Conservation (phyloP, 2,329 filamentous ascomycete genomes). For the Pezicula carpinea region DNA sequence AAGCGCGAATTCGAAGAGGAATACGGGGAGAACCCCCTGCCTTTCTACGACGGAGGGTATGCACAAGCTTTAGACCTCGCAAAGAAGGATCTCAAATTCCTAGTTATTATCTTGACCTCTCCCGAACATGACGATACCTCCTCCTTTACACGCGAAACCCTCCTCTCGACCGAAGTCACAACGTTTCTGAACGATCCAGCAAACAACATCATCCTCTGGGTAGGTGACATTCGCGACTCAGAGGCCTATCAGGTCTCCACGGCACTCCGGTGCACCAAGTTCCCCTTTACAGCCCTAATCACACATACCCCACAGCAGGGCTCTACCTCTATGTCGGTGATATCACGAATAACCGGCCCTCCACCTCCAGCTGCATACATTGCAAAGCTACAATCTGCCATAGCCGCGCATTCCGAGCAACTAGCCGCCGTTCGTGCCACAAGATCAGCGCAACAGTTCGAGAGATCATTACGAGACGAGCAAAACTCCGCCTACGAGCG, state of each 20-base stretch:
- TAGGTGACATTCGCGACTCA: conserved; percentile 84
- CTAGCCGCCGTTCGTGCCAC: conserved; percentile 71
- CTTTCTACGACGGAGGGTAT: conserved; percentile 84
- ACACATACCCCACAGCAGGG: conserved; percentile 83
- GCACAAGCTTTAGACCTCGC: conserved; percentile 86
- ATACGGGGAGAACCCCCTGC: conserved; percentile 67
- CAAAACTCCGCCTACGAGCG: conserved; percentile 94
- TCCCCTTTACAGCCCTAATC: conserved; percentile 82
- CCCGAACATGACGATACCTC: conserved; percentile 93
- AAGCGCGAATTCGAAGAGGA: conserved; percentile 93
- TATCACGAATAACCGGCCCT: conserved; percentile 72
- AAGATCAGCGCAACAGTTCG: conserved; percentile 73
- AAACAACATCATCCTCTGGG: conserved; percentile 86
- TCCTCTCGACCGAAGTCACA: conserved; percentile 71
- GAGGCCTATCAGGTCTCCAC: conserved; percentile 92
- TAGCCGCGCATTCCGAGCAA: conserved; percentile 71
- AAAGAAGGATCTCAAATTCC: conserved; percentile 85
- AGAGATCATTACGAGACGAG: conserved; percentile 76
- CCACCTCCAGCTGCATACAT: conserved; percentile 68
- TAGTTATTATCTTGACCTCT: conserved; percentile 83
- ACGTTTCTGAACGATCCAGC: conserved; percentile 68
- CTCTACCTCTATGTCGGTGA: conserved; percentile 83
- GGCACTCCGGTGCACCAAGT: conserved; percentile 85
- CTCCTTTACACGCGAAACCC: conserved; percentile 74
- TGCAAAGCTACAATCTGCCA: conserved; percentile 67